A percentile compares a stretch with the other conserved stretches of the same genome.
phyloP scores from a whole-genome alignment of 2,329 filamentous ascomycete genomes.

The Penicillium aurantiogriseum region DNA sequence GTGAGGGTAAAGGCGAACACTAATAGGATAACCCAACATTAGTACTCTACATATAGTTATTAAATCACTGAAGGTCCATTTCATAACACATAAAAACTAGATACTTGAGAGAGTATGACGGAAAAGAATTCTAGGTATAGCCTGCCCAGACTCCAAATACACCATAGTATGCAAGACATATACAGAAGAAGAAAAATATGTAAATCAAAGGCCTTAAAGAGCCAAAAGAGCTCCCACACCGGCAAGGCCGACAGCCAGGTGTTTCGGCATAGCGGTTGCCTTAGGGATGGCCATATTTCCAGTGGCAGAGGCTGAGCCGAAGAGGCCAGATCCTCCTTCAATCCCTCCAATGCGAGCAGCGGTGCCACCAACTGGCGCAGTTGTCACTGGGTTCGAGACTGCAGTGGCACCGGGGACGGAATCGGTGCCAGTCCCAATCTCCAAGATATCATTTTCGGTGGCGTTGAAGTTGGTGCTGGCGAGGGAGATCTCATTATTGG shows the following conservation, averaged over 20 bases:
- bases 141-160: conserved; percentile 10
- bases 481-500: conserved; percentile 59
- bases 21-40: too few relatives aligned
- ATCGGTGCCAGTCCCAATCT: conserved; percentile 51
- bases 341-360: conserved; percentile 44
- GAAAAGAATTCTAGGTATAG: conserved; percentile 10
- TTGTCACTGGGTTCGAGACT: conserved; percentile 53
- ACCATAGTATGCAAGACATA: conserved; percentile 12
- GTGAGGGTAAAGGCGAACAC: too few relatives aligned
- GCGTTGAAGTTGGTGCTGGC: conserved; percentile 62
- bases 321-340: conserved; percentile 11
- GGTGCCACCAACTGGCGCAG: conserved; percentile 42
- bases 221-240: conserved; percentile 25
- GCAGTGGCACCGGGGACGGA: conserved; percentile 54
- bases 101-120: not conserved
- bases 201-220: conserved; percentile 10
- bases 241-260: conserved; percentile 23
- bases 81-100: conserved; percentile 10
- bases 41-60: not conserved
- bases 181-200: not conserved
- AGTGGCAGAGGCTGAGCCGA: conserved; percentile 19
- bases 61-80: not conserved
- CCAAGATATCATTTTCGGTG: conserved; percentile 49
- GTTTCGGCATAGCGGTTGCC: conserved; percentile 16
- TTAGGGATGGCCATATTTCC: conserved; percentile 15